Evolutionary conservation across 2,329 filamentous ascomycete species (phyloP).

Genomic region (Claviceps citrina): DNA sequence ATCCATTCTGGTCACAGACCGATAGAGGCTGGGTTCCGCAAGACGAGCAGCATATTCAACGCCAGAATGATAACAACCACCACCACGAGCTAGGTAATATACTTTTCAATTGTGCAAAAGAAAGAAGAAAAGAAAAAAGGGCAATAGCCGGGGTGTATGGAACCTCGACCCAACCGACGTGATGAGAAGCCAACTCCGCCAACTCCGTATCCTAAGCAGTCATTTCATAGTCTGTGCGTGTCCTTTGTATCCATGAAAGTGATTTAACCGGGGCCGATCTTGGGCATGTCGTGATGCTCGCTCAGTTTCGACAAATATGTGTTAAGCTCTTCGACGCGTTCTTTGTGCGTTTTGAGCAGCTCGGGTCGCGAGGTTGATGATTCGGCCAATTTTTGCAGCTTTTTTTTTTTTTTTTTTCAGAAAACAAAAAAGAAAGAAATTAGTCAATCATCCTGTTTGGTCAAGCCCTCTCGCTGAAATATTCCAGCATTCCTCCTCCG

Average conservation of each 20-base stretch:
- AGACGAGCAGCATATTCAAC: background rate
- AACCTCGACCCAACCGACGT: background rate
- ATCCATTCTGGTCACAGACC: background rate
- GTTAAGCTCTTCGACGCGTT: conserved; percentile 90
- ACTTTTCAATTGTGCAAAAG: background rate
- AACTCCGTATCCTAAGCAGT: background rate
- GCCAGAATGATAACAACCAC: background rate
- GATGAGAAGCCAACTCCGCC: background rate
- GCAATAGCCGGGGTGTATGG: background rate
- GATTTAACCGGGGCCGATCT: conserved; percentile 44
- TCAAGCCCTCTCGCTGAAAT: background rate
- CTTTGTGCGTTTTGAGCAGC: conserved; percentile 89
- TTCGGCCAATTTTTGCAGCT: conserved; percentile 70
- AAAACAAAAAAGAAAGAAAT: background rate
- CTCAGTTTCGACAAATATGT: conserved; percentile 81
- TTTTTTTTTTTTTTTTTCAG: conserved; percentile 19
- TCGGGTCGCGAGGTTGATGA: conserved; percentile 44
- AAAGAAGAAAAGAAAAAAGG: background rate
- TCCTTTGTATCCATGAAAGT: background rate
- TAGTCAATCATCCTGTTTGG: background rate
- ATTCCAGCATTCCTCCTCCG: background rate
- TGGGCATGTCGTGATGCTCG: conserved; percentile 94
- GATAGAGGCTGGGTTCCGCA: background rate
- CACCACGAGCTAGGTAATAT: background rate
- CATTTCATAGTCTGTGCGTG: background rate